Conservation (phyloP, 2,329 filamentous ascomycete species). For the Cladophialophora yegresii region DNA sequence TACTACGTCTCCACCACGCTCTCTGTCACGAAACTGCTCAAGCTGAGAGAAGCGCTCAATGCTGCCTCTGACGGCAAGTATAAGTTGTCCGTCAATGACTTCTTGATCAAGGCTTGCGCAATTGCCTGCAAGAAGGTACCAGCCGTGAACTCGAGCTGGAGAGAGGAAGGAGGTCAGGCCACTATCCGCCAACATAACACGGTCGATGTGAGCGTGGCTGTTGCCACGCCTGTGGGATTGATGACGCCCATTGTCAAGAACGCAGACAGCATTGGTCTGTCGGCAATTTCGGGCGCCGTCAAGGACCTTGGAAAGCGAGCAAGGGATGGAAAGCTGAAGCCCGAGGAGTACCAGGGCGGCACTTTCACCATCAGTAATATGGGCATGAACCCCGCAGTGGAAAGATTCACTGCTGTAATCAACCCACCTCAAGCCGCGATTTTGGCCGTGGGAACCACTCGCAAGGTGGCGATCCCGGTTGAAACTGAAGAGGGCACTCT, state of each 20-base stretch:
- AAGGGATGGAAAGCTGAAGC: conserved; percentile 96
- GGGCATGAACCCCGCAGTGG: conserved; percentile 97
- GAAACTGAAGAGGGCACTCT: conserved; percentile 80
- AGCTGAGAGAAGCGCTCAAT: conserved; percentile 93
- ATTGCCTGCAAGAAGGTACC: conserved; percentile 91
- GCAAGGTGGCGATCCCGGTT: conserved; percentile 88
- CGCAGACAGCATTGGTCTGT: conserved; percentile 81
- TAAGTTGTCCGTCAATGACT: conserved; percentile 99
- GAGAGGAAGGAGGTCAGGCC: conserved; percentile 70
- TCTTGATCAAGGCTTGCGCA: conserved; percentile 94
- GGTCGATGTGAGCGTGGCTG: conserved; percentile 93
- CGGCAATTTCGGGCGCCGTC: conserved; percentile 82
- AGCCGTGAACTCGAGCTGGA: conserved; percentile 93
- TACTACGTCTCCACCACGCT: conserved; percentile 93
- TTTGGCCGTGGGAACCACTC: conserved; percentile 88
- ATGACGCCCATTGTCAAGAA: conserved; percentile 97
- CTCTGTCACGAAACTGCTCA: conserved; percentile 90
- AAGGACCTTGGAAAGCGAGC: conserved; percentile 98
- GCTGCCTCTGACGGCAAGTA: conserved; percentile 85
- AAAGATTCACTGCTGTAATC: conserved; percentile 97
- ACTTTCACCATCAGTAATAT: conserved; percentile 99
- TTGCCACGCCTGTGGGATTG: conserved; percentile 86
- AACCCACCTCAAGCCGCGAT: conserved; percentile 98
- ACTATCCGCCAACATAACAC: conserved; percentile 90
- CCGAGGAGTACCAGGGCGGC: conserved; percentile 98